phyloP scores from a whole-genome alignment of 768 basidiomycete species.

The Boletus rufocinnamomeus region DNA sequence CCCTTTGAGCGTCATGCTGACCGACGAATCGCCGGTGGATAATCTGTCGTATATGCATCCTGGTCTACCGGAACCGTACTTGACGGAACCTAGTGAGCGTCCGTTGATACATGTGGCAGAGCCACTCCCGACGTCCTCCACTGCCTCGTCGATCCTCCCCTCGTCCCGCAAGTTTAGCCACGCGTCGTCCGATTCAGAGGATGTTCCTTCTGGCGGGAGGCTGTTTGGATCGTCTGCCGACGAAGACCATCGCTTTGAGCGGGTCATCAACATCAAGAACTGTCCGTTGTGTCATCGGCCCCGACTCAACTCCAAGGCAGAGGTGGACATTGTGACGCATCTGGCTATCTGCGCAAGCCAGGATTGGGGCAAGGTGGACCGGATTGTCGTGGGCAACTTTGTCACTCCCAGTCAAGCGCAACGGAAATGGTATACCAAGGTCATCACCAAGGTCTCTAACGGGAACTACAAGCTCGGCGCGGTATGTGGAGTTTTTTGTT shows the following conservation, averaged over 20 bases:
- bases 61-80: constrained; percentile 27
- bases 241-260: constrained; percentile 55
- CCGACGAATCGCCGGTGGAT: constrained; percentile 35
- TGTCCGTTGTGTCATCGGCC: constrained; percentile 94
- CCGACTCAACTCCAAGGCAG: constrained; percentile 80
- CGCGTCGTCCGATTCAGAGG: constrained; percentile 51
- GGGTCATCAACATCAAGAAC: constrained; percentile 92
- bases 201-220: constrained; percentile 27
- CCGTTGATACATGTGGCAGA: constrained; percentile 40
- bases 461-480: constrained; percentile 92
- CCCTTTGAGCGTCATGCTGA: constrained; percentile 30
- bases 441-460: constrained; percentile 81
- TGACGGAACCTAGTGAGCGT: constrained; percentile 51
- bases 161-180: constrained; percentile 38
- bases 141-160: constrained; percentile 4
- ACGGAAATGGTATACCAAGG: constrained; percentile 94
- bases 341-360: constrained; percentile 93
- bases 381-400: constrained; percentile 91
- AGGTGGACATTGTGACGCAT: constrained; percentile 95
- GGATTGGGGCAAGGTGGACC: constrained; percentile 88
- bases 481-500: constrained; percentile 41
- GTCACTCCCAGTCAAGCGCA: constrained; percentile 95
- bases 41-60: constrained; percentile 8
- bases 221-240: constrained; percentile 12
- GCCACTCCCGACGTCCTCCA: constrained; percentile 21